phyloP scores from a whole-genome alignment of 2,329 filamentous ascomycete genomes.

The Niveomyces coronatus region DNA sequence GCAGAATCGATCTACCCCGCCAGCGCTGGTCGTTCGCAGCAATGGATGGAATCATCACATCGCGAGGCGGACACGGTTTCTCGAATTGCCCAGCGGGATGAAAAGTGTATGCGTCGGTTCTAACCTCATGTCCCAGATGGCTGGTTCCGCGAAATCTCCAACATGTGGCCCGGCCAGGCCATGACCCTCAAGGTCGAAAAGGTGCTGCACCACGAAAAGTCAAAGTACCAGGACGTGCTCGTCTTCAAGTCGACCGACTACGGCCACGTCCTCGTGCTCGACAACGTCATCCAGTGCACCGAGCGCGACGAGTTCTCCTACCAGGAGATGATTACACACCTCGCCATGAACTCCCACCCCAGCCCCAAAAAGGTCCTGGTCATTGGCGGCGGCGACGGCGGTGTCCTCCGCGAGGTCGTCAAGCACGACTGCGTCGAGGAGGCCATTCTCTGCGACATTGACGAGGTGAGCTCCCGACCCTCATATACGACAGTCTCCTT shows the following conservation, averaged over 20 bases:
- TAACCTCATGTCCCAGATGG: slow-evolving; percentile 61
- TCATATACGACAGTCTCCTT: too few relatives aligned
- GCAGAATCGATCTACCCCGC: too few relatives aligned
- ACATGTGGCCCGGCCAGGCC: slow-evolving; percentile 98
- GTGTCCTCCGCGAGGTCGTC: slow-evolving; percentile 95
- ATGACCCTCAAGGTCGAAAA: slow-evolving; percentile 98
- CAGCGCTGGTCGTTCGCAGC: slow-evolving; percentile 16
- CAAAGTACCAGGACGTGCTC: slow-evolving; percentile 96
- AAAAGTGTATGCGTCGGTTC: slow-evolving; percentile 9
- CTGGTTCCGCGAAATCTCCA: slow-evolving; percentile 98
- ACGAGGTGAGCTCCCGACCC: too few relatives aligned
- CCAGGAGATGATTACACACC: slow-evolving; percentile 99
- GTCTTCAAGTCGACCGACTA: slow-evolving; percentile 98
- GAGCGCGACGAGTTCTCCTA: slow-evolving; percentile 99
- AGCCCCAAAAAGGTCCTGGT: slow-evolving; percentile 97
- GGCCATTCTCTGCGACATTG: slow-evolving; percentile 95
- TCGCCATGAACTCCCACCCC: slow-evolving; percentile 97
- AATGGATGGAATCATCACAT: slow-evolving; percentile 10
- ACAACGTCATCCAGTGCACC: slow-evolving; percentile 98
- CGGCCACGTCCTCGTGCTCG: slow-evolving; percentile 89
- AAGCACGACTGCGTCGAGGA: slow-evolving; percentile 98
- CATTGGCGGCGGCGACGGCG: slow-evolving; percentile 94
- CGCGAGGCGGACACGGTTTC: not conserved
- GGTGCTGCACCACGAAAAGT: slow-evolving; percentile 98
- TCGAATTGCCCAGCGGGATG: not conserved